These are phyloP conservation scores for Pilasporangium apinafurcum DNA, from an alignment of 352 stramenopile species.

Conservation along the genomic window DNA sequence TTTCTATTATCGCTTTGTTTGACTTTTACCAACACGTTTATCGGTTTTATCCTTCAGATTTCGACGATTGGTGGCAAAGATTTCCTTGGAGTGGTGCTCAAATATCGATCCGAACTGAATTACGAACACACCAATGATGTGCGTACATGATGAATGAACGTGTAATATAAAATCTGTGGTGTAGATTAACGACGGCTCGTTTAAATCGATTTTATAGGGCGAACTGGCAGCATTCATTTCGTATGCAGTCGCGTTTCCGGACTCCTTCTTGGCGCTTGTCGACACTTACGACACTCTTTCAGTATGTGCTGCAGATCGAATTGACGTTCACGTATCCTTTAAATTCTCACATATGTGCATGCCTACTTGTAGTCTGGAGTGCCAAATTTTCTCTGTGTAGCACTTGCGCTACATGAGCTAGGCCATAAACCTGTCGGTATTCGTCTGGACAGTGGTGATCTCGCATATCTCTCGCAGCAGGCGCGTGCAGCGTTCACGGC, in stretches of 20 bases:
- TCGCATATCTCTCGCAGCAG: slow-evolving; percentile 93
- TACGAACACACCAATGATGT: slow-evolving; percentile 78
- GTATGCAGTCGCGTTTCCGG: slow-evolving; percentile 97
- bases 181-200: too few species aligned
- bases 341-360: not conserved
- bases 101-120: slow-evolving; percentile 72
- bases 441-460: slow-evolving; percentile 97
- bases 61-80: slow-evolving; percentile 61
- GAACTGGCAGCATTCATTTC: slow-evolving; percentile 98
- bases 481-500: slow-evolving; percentile 63
- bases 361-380: slow-evolving; percentile 75
- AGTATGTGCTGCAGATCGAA: slow-evolving; percentile 20
- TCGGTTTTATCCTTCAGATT: too few species aligned
- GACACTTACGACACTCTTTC: slow-evolving; percentile 98
- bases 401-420: slow-evolving; percentile 90
- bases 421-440: slow-evolving; percentile 91
- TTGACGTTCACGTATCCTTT: not conserved
- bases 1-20: too few species aligned
- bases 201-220: slow-evolving; percentile 60
- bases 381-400: slow-evolving; percentile 97
- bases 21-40: too few species aligned
- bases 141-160: slow-evolving; percentile 5
- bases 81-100: slow-evolving; percentile 75
- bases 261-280: slow-evolving; percentile 95
- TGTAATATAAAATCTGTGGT: not conserved